These are phyloP conservation scores for Diplodia corticola DNA, from an alignment of 2,329 filamentous ascomycete genomes.

Conservation along the genomic window DNA sequence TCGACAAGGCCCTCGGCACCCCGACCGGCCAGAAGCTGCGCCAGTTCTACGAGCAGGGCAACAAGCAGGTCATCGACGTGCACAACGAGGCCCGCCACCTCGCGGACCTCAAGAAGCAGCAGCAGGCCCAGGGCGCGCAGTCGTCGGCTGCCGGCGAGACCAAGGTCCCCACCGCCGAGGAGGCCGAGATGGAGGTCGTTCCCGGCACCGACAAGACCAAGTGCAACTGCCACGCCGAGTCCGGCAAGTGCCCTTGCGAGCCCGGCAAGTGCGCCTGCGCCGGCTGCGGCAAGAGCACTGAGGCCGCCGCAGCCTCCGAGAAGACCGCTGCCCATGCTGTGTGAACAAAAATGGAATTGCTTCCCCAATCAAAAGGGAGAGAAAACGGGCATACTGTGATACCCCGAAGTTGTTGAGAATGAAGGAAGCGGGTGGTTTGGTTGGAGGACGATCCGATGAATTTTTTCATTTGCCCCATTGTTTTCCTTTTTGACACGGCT, in stretches of 20 bases:
- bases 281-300: conserved; percentile 50
- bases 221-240: conserved; percentile 52
- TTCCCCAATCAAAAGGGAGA: not conserved
- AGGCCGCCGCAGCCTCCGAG: conserved; percentile 1
- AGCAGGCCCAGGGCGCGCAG: conserved; percentile 37
- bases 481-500: not conserved
- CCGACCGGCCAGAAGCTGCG: conserved; percentile 86
- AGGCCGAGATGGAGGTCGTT: conserved; percentile 43
- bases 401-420: not conserved
- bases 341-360: not conserved
- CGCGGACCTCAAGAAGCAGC: conserved; percentile 74
- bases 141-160: conserved; percentile 38
- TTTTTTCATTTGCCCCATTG: not conserved
- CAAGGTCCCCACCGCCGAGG: conserved; percentile 30
- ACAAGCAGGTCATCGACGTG: conserved; percentile 90
- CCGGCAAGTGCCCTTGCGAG: conserved; percentile 50
- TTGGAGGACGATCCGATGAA: not conserved
- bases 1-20: conserved; percentile 86
- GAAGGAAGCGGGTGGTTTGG: not conserved
- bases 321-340: conserved; percentile 7
- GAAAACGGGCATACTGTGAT: not conserved
- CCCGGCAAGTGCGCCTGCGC: conserved; percentile 46
- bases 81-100: conserved; percentile 87
- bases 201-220: conserved; percentile 45
- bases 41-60: conserved; percentile 80